phyloP scores from a whole-genome alignment of 495 filamentous ascomycete genomes.

The Evernia prunastri region DNA sequence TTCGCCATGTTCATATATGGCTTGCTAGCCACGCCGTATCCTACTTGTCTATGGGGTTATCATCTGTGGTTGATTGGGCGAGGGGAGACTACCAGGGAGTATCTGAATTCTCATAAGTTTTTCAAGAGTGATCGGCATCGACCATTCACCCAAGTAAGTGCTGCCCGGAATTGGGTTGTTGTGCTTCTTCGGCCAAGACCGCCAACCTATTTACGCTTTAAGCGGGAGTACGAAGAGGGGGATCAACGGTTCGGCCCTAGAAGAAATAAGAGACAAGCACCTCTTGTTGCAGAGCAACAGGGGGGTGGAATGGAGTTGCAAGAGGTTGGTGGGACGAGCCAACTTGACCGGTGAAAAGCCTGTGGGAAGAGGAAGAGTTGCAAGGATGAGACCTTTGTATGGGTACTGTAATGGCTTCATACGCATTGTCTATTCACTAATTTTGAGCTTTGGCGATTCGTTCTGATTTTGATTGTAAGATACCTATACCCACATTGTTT shows the following conservation, averaged over 20 bases:
- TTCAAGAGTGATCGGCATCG: slow-evolving; percentile 82
- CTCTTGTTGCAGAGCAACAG: slow-evolving; percentile 47
- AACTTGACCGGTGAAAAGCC: neutral
- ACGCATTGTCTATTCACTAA: neutral
- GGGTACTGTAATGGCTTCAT: neutral
- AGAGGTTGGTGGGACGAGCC: slow-evolving; percentile 33
- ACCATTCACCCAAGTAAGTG: slow-evolving; percentile 75
- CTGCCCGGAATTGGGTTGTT: slow-evolving; percentile 70
- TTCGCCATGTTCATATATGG: slow-evolving; percentile 88
- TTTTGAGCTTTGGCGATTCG: neutral
- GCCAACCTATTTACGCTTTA: slow-evolving; percentile 87
- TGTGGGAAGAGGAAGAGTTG: neutral
- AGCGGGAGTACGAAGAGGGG: slow-evolving; percentile 64
- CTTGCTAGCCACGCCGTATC: slow-evolving; percentile 68
- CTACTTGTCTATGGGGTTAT: slow-evolving; percentile 74
- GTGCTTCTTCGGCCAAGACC: slow-evolving; percentile 78
- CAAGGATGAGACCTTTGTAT: neutral
- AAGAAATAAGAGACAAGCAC: slow-evolving; percentile 47
- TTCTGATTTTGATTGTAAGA: neutral
- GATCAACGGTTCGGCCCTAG: slow-evolving; percentile 75
- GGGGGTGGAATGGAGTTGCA: slow-evolving; percentile 56
- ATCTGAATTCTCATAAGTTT: slow-evolving; percentile 93
- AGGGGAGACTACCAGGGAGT: slow-evolving; percentile 93
- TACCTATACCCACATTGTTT: slow-evolving; percentile 15
- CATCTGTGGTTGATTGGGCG: slow-evolving; percentile 84